Evolutionary conservation across 1,284 basidiomycete genomes (phyloP), one percentile per base, ranked within the genome.

Genomic region (Marasmius fiardii): DNA sequence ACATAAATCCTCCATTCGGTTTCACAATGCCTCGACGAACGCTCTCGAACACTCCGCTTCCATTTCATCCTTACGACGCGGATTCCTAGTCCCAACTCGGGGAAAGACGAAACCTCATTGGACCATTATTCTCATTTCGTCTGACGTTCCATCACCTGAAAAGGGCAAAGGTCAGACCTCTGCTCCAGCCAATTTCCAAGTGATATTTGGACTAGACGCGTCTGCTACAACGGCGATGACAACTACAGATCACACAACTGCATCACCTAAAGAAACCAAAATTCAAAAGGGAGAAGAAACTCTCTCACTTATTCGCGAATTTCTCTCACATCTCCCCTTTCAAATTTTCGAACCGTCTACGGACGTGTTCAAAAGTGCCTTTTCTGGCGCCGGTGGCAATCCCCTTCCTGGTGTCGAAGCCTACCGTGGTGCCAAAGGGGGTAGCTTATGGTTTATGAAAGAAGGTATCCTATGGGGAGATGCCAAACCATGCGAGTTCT

Each of bases 401-500:
- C 76, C 79, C 10, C 73, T 80, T 1, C 81, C 84, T 1, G 86
- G 85, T 1, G 71, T 88, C 18, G 81, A 85, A 56, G 86, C 86
- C 3, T 85, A 88, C 66, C 80, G 83, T 33, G 79, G 78, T 24
- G 88, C 88, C 1, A 90, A 89, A 64, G 67, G 77, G 2, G 88
- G 87, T 1, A 86, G 77, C 44, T 70, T 91, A 31, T 90, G 86
- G 85, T 90, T 90, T 73, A 73, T 86, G 51, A 68, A 75, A 31
- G 70, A 74, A 28, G 89, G 88, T 12, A 76, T 91, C 7, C 73
- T 91, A 6, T 88, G 85, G 81, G 86, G 88, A 43, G 84, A 85
- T 64, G 78, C 78, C 61, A 85, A 85, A 61, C 87, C 88, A 2
- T 87, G 85, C 65, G 85, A 87, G 63, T 90, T 88, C 65, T 90